Evolutionary conservation across 2,329 filamentous ascomycete genomes (phyloP).

Genomic region (Basipetospora chlamydospora): DNA sequence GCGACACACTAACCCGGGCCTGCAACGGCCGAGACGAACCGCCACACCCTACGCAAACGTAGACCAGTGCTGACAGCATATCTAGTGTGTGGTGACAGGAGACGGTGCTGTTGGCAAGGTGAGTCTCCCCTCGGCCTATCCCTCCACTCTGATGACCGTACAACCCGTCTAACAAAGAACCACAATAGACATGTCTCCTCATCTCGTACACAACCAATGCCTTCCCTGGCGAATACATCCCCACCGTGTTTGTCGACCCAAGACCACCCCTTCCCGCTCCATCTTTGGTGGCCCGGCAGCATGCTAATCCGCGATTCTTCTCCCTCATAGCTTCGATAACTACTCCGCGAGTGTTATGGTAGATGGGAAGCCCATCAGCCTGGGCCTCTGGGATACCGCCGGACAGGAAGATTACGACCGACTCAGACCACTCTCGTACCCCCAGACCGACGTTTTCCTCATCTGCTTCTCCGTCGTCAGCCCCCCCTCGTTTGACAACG

Average conservation of each 20-base stretch:
- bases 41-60: too few relatives aligned
- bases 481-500: conserved; percentile 96
- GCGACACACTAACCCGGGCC: too few relatives aligned
- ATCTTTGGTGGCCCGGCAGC: too few relatives aligned
- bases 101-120: conserved; percentile 99
- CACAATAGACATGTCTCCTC: conserved; percentile 76
- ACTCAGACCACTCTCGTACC: conserved; percentile 87
- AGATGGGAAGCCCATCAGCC: conserved; percentile 90
- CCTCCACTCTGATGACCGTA: conserved; percentile 3
- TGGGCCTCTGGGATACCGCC: conserved; percentile 98
- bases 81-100: conserved; percentile 91
- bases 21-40: too few relatives aligned
- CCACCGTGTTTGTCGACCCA: conserved; percentile 65
- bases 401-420: too few relatives aligned
- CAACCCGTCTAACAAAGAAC: not conserved
- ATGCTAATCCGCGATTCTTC: not conserved
- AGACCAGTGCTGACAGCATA: too few relatives aligned
- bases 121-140: conserved; percentile 17
- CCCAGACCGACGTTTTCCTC: conserved; percentile 94
- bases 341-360: conserved; percentile 99
- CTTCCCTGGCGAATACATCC: conserved; percentile 99
- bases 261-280: not conserved
- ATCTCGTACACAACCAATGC: conserved; percentile 99
- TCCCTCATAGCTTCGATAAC: conserved; percentile 69
- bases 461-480: conserved; percentile 98